Percentiles rank a stretch among this genome's conserved stretches.
phyloP scores from a whole-genome alignment of 331 rosid species.

The Cydonia oblonga region DNA sequence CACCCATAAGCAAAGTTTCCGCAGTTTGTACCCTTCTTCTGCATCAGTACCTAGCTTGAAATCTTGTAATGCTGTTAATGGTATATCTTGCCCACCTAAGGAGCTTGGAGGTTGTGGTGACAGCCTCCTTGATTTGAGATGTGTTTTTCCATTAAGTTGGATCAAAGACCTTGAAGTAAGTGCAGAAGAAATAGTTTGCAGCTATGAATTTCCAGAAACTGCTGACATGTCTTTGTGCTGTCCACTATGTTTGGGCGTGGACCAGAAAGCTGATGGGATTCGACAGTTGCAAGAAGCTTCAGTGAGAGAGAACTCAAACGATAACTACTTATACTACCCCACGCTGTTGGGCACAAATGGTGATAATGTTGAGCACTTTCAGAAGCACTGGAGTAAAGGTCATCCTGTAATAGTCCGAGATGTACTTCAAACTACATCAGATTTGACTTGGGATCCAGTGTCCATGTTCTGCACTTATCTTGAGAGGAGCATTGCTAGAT shows the following conservation, averaged over 20 bases:
- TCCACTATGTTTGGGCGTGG: constrained; percentile 50
- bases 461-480: constrained; percentile 69
- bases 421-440: constrained; percentile 45
- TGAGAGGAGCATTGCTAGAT: constrained; percentile 66
- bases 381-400: constrained; percentile 92
- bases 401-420: constrained; percentile 80
- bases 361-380: constrained; percentile 82
- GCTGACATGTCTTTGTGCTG: constrained; percentile 58
- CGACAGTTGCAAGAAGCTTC: constrained; percentile 58
- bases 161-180: constrained; percentile 72
- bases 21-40: constrained; percentile 21
- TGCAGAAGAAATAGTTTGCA: constrained; percentile 96
- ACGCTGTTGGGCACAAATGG: constrained; percentile 35
- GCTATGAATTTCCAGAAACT: constrained; percentile 93
- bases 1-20: constrained; percentile 9
- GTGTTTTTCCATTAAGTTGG: constrained; percentile 57
- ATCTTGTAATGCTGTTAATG: constrained; percentile 26
- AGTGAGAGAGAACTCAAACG: constrained; percentile 59
- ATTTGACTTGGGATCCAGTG: constrained; percentile 80
- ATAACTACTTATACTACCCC: constrained; percentile 65
- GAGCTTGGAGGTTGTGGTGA: constrained; percentile 73
- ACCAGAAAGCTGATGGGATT: constrained; percentile 32
- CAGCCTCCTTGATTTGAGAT: constrained; percentile 68
- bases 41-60: constrained; percentile 30
- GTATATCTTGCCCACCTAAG: constrained; percentile 49